Conservation (phyloP, 2,329 filamentous ascomycete genomes). For the Taxawa tesnikishii region DNA sequence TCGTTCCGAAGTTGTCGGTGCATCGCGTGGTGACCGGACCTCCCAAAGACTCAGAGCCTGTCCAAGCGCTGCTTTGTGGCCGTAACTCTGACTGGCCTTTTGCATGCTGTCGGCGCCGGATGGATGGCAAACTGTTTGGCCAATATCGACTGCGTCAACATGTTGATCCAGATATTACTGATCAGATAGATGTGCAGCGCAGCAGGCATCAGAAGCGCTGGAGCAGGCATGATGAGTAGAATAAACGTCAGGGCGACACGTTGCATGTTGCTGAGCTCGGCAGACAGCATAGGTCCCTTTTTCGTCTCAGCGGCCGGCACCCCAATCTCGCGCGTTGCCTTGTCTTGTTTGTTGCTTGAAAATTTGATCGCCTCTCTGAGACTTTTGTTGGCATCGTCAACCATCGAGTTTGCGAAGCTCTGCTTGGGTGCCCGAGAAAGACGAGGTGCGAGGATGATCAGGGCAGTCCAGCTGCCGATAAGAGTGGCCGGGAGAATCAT, state of each 20-base stretch:
- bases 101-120: constrained; percentile 13
- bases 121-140: constrained; percentile 14
- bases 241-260: constrained; percentile 17
- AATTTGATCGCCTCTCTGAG: constrained; percentile 8
- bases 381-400: constrained; percentile 16
- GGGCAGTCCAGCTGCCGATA: constrained; percentile 35
- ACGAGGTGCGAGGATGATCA: constrained; percentile 22
- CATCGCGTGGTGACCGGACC: no score
- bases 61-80: constrained; percentile 10
- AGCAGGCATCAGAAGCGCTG: constrained; percentile 23
- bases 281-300: constrained; percentile 1
- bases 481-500: constrained; percentile 37
- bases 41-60: no score
- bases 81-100: constrained; percentile 13
- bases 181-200: constrained; percentile 29
- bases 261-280: constrained; percentile 8
- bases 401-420: constrained; percentile 6
- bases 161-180: constrained; percentile 8
- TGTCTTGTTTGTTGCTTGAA: not conserved
- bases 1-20: no score
- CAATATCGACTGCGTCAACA: constrained; percentile 13
- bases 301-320: constrained; percentile 2
- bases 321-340: constrained; percentile 5
- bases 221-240: constrained; percentile 16
- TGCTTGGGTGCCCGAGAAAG: constrained; percentile 3